These are phyloP conservation scores for Dioscorea cayenensis DNA, from an alignment of 116 monocot species.

Conservation along the genomic window DNA sequence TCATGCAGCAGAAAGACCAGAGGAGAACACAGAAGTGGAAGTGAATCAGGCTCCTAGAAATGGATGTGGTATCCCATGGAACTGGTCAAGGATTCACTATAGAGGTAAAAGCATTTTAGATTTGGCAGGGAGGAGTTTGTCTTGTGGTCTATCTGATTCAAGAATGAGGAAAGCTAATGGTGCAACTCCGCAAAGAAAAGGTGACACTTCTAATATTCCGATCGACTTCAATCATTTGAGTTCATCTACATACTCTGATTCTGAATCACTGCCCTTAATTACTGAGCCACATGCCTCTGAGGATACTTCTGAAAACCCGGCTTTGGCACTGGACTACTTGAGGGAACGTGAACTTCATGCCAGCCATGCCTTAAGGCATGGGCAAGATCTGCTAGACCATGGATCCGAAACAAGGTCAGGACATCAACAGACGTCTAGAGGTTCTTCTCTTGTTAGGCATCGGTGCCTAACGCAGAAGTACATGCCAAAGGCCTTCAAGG, in stretches of 20 bases:
- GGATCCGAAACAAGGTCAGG: constrained; percentile 44
- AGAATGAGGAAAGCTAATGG: constrained; percentile 29
- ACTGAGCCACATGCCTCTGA: constrained; percentile 47
- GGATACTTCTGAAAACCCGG: constrained; percentile 20
- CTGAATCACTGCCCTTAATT: constrained; percentile 71
- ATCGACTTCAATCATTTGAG: constrained; percentile 31
- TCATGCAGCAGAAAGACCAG: constrained; percentile 13
- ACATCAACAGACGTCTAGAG: constrained; percentile 14
- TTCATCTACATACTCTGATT: constrained; percentile 59
- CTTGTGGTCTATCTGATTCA: constrained; percentile 77
- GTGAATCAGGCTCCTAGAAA: constrained; percentile 39
- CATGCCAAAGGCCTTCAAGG: constrained; percentile 78
- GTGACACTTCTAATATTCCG: constrained; percentile 23
- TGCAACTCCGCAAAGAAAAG: constrained; percentile 20
- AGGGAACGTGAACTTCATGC: constrained; percentile 60
- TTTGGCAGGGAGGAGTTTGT: constrained; percentile 72
- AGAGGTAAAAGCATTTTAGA: constrained; percentile 79
- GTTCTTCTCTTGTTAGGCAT: constrained; percentile 23
- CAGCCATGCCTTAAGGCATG: constrained; percentile 24
- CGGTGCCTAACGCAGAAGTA: constrained; percentile 74
- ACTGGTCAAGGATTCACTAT: constrained; percentile 95
- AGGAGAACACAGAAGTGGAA: constrained; percentile 34
- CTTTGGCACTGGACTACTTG: constrained; percentile 36
- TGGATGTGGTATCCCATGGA: constrained; percentile 93
- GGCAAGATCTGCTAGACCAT: constrained; percentile 35